Conservation (phyloP, 257 asterid species). For the Scutellaria baicalensis region DNA sequence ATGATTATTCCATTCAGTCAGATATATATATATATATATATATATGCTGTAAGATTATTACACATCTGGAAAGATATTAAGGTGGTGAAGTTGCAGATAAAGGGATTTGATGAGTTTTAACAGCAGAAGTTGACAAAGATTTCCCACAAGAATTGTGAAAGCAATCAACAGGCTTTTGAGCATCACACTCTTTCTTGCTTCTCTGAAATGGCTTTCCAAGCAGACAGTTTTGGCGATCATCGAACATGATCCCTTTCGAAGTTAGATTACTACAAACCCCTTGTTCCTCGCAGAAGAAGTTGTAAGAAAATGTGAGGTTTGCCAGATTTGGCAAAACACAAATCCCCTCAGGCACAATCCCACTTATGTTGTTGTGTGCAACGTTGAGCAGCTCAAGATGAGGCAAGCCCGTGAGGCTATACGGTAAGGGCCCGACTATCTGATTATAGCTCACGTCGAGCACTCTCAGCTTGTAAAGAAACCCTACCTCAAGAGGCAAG, state of each 20-base stretch:
- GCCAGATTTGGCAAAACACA: slow-evolving; percentile 46
- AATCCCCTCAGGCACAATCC: slow-evolving; percentile 53
- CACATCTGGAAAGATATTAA: background rate
- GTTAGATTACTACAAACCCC: slow-evolving; percentile 52
- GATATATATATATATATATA: too few relatives aligned
- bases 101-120: background rate
- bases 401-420: slow-evolving; percentile 48
- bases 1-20: background rate
- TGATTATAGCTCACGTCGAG: slow-evolving; percentile 56
- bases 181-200: slow-evolving; percentile 61
- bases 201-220: slow-evolving; percentile 54
- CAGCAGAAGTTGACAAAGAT: background rate
- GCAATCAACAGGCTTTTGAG: slow-evolving; percentile 51
- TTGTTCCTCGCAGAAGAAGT: slow-evolving; percentile 52
- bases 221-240: slow-evolving; percentile 61
- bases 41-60: background rate
- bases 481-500: slow-evolving; percentile 60
- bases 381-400: slow-evolving; percentile 50
- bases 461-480: slow-evolving; percentile 43
- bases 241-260: slow-evolving; percentile 34
- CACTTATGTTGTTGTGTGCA: slow-evolving; percentile 57
- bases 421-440: slow-evolving; percentile 53
- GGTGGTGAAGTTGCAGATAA: slow-evolving; percentile 10
- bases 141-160: slow-evolving; percentile 24
- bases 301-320: slow-evolving; percentile 45